These are phyloP conservation scores for Candida montana DNA, from an alignment of 805 yeast genomes.

Conservation along the genomic window DNA sequence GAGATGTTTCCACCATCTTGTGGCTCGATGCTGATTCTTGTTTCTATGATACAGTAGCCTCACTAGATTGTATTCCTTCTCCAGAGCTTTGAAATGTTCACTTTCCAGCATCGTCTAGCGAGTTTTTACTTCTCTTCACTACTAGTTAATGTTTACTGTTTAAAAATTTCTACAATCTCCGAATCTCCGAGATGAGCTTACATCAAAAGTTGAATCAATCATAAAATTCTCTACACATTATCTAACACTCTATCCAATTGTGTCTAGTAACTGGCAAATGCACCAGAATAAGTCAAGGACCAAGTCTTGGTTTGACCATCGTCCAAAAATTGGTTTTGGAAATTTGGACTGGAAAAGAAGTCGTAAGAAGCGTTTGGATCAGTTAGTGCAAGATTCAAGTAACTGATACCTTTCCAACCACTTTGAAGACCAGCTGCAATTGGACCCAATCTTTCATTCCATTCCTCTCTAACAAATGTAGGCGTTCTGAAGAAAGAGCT, in stretches of 20 bases:
- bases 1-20: conserved; percentile 74
- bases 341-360: conserved; percentile 53
- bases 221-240: too few relatives aligned
- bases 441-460: conserved; percentile 44
- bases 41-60: conserved; percentile 66
- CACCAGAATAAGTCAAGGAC: conserved; percentile 73
- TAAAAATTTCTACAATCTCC: too few relatives aligned
- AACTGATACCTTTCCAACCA: conserved; percentile 72
- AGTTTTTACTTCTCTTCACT: too few relatives aligned
- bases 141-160: not conserved
- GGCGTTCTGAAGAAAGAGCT: conserved; percentile 55
- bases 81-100: conserved; percentile 16
- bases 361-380: conserved; percentile 61
- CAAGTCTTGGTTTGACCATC: conserved; percentile 85
- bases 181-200: not conserved
- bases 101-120: not conserved
- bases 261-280: conserved; percentile 14
- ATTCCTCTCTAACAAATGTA: conserved; percentile 55
- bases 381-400: conserved; percentile 67
- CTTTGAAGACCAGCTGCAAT: conserved; percentile 46
- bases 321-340: conserved; percentile 57
- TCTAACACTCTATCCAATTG: too few relatives aligned
- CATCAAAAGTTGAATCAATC: too few relatives aligned
- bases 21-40: conserved; percentile 67
- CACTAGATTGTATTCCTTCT: conserved; percentile 51